phyloP scores from a whole-genome alignment of 371 early-diverging fungal species.

The Mortierella sp. region DNA sequence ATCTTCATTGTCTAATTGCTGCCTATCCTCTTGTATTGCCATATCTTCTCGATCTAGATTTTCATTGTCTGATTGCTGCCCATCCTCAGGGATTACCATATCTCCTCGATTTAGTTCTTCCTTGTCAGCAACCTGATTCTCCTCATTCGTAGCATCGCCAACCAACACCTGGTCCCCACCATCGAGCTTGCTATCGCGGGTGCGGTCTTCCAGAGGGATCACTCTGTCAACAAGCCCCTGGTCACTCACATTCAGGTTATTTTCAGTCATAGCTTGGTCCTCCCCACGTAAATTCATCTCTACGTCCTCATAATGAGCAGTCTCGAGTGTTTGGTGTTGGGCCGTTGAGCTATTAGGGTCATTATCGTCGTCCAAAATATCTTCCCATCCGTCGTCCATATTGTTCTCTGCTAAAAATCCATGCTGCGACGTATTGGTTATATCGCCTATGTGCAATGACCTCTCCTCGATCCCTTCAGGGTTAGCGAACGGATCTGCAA shows the following conservation, averaged over 20 bases:
- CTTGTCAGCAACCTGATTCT: not conserved
- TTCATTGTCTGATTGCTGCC: conserved; percentile 19
- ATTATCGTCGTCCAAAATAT: conserved; percentile 30
- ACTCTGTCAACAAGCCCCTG: not conserved
- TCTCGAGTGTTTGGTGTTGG: not conserved
- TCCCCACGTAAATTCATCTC: not conserved
- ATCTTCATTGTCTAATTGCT: conserved; percentile 25
- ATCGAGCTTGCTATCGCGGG: not conserved
- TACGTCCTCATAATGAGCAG: not conserved
- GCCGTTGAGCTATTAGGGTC: not conserved
- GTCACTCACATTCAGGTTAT: not conserved
- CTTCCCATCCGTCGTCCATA: conserved; percentile 51
- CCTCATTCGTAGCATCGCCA: not conserved
- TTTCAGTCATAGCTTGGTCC: not conserved
- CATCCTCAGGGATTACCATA: not conserved
- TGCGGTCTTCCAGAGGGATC: not conserved
- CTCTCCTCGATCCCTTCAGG: conserved; percentile 6
- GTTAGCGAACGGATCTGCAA: conserved; percentile 19
- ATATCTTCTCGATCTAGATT: conserved; percentile 15
- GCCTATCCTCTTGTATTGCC: not conserved
- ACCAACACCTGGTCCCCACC: not conserved
- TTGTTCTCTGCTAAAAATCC: conserved; percentile 12
- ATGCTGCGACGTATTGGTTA: conserved; percentile 18
- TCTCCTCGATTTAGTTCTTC: conserved; percentile 20
- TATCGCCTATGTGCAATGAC: conserved; percentile 22